Evolutionary conservation across 2,329 filamentous ascomycete species (phyloP).

Genomic region (Penicillium corylophilum): DNA sequence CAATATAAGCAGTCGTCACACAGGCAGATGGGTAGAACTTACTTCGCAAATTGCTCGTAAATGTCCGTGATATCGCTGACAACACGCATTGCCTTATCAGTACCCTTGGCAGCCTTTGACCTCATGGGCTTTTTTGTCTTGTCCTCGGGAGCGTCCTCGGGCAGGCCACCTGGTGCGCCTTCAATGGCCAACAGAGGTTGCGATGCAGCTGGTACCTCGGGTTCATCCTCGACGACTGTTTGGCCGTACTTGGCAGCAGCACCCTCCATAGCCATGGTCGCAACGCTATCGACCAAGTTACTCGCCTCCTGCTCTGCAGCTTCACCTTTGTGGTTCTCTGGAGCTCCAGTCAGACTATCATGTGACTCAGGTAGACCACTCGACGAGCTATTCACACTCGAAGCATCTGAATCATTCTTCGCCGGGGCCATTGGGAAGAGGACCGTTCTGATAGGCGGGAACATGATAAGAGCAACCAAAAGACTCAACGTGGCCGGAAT

Average conservation of each 20-base stretch:
- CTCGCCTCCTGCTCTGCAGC: conserved; percentile 79
- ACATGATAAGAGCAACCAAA: conserved; percentile 65
- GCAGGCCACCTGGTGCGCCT: conserved; percentile 54
- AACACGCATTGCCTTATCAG: conserved; percentile 58
- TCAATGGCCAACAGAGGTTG: conserved; percentile 50
- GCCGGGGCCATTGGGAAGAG: conserved; percentile 74
- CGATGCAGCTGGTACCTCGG: conserved; percentile 46
- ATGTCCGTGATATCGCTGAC: conserved; percentile 61
- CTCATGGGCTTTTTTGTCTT: conserved; percentile 79
- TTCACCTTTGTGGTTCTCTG: conserved; percentile 78
- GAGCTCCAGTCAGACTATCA: conserved; percentile 74
- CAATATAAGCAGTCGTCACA: neutral
- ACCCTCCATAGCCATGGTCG: conserved; percentile 69
- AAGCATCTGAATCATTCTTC: conserved; percentile 60
- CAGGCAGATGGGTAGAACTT: conserved; percentile 16
- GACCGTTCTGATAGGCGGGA: conserved; percentile 59
- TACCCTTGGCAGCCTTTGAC: conserved; percentile 61
- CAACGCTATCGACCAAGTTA: conserved; percentile 74
- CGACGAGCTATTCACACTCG: conserved; percentile 57
- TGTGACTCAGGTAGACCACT: conserved; percentile 72
- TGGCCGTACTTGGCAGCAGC: conserved; percentile 75
- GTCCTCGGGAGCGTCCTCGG: conserved; percentile 50
- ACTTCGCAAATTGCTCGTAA: conserved; percentile 65
- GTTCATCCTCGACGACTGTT: conserved; percentile 53
- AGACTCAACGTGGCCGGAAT: conserved; percentile 60